Conservation (phyloP, 1,284 basidiomycete genomes). For the Inonotus obliquus region DNA sequence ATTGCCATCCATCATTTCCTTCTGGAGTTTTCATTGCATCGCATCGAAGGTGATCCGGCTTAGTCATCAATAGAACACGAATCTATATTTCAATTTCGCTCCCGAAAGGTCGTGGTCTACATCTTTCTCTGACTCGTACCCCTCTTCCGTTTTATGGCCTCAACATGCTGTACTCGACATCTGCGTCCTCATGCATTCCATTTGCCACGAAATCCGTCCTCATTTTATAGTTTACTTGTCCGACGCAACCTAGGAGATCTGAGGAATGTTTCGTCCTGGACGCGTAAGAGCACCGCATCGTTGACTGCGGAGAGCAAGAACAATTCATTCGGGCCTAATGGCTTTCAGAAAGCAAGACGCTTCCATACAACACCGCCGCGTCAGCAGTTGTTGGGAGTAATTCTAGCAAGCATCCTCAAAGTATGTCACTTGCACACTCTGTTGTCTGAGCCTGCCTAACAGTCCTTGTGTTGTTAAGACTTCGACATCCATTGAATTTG, state of each 20-base stretch:
- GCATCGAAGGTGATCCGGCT: not conserved
- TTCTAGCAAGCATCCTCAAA: slow-evolving; percentile 43
- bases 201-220: not conserved
- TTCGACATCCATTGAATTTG: slow-evolving; percentile 52
- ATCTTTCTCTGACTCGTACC: not conserved
- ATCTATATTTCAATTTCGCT: not conserved
- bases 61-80: not conserved
- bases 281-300: not conserved
- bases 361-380: slow-evolving; percentile 42
- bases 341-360: not conserved
- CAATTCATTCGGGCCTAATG: not conserved
- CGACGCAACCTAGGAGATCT: not conserved
- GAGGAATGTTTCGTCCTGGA: slow-evolving; percentile 1
- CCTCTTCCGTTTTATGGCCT: not conserved
- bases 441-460: not conserved
- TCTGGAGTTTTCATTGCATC: not conserved
- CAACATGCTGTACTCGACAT: not conserved
- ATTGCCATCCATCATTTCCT: not conserved
- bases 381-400: slow-evolving; percentile 30
- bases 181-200: not conserved
- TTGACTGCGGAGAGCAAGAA: not conserved
- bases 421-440: slow-evolving; percentile 29
- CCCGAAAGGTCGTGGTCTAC: not conserved
- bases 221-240: not conserved
- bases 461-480: slow-evolving; percentile 31